Evolutionary conservation across 2,329 filamentous ascomycete species (phyloP), one percentile per base, ranked within the genome.

Genomic region (Talaromyces sp.): DNA sequence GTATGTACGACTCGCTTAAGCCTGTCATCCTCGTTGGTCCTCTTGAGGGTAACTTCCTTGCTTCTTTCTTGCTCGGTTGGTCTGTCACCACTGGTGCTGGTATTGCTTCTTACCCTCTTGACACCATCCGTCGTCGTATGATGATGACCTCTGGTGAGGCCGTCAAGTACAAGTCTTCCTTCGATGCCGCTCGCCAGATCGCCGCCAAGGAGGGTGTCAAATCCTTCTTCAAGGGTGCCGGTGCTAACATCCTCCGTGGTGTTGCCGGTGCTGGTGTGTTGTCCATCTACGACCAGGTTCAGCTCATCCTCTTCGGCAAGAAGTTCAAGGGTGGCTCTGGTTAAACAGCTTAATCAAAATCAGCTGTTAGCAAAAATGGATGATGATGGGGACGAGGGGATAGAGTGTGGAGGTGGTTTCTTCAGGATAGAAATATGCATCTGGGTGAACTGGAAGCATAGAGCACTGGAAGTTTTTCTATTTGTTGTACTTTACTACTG

Each of bases 211-310:
- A 98, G 88, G 95, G 95, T 89, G 86, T 96, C 85, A 91, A 89
- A 86, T 99, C 95, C 78, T 94, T 99, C 85, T 99, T 99, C 93
- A 99, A 99, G 92, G 95, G 95, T 93, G 95, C 95, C 82, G 95
- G 95, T 92, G 95, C 95, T 89, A 99, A 99, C 92, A 99, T 99
- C 81, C 95, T 99, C 86, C 95, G 95, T 97, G 96, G 95, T 97
- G 95, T 99, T 81, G 95, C 95, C 81, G 96, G 95, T 92, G 95
- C 95, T 87, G 95, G 95, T 99, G 95, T 99, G 82, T 89, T 99
- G 82, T 99, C 95, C 84, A 97, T 99, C 92, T 99, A 99, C 87
- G 95, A 99, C 84, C 94, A 98, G 89, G 92, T 92, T 83, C 95
- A 99, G 91, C 89, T 99, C 82, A 85, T 99, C 83, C 85, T 99